Base-by-base conservation (phyloP, 495 filamentous ascomycete species). In the Aspergillus saccharolyticus region DNA sequence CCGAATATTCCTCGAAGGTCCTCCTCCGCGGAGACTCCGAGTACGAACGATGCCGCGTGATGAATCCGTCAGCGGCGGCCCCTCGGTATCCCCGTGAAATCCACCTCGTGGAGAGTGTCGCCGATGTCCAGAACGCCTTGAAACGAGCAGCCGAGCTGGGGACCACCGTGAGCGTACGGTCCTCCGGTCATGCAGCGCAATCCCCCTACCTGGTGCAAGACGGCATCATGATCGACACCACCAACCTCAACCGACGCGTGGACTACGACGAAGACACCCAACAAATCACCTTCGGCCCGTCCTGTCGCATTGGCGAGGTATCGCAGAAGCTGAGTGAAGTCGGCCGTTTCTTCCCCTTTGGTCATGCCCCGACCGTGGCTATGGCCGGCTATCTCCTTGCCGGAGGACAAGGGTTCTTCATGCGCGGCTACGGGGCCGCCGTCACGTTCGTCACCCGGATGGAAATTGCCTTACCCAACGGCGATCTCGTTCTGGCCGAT, bases 391-490 rank as follows among this genome's bases (percentile, higher is more conserved):
- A 39, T 21, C 30, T n/a, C 17, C 51, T 53, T 17, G 51, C 5
- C 5, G 51, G 51, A 14, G 51, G 51, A 16, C 51, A 53, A 21
- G 51, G 51, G 25, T 39, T 17, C n/a, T 39, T 39, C 51, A 42
- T 53, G 51, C 51, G 51, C 3, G 18, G 51, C 1, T 42, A 4
- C 24, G 51, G 51, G 17, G 15, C 25, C 17, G 42, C 51, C 3
- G 15, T 6, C 2, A 5, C 17, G 8, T 19, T 15, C 24, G 30
- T 25, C 8, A 53, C n/a, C 30, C 25, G 21, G 17, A 39, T 53
- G 51, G 51, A 71, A 15, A 65, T 80, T 19, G 76, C 79, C 16
- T 62, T 76, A 5, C 74, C 78, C 7, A 65, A 77, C 46, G 76
- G 75, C 10, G 20, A 47, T 21, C 63, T 73, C 39, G 56, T 68